Evolutionary conservation across 2,329 filamentous ascomycete genomes (phyloP).

Genomic region (Fusarium oxysporum): DNA sequence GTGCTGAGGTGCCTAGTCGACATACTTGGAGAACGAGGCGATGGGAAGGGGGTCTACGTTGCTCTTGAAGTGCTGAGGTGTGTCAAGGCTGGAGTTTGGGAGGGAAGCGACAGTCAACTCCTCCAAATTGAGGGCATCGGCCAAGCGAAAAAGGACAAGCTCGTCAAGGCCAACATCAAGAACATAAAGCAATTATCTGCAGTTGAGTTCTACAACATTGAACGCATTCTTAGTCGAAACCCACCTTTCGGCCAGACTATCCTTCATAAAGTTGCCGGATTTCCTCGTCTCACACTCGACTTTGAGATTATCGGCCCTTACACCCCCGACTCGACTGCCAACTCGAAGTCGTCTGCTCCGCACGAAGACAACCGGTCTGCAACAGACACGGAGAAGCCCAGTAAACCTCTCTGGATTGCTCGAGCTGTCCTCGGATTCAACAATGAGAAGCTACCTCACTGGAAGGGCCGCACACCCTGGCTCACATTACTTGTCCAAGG

Average conservation of each 20-base stretch:
- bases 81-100: constrained; percentile 81
- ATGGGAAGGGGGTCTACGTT: constrained; percentile 74
- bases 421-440: constrained; percentile 76
- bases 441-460: constrained; percentile 72
- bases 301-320: constrained; percentile 49
- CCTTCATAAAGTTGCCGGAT: constrained; percentile 71
- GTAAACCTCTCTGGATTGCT: constrained; percentile 55
- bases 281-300: constrained; percentile 69
- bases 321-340: background rate
- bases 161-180: constrained; percentile 76
- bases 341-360: too few relatives aligned
- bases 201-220: constrained; percentile 78
- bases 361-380: background rate
- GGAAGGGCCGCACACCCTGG: constrained; percentile 73
- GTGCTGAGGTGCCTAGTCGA: constrained; percentile 54
- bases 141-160: constrained; percentile 77
- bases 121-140: constrained; percentile 87
- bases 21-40: constrained; percentile 55
- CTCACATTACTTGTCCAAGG: constrained; percentile 81
- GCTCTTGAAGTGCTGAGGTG: constrained; percentile 84
- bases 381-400: background rate
- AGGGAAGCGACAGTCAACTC: constrained; percentile 82
- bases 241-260: constrained; percentile 84
- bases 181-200: constrained; percentile 77
- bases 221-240: constrained; percentile 80